Evolutionary conservation across 805 yeast species (phyloP), one percentile per base, ranked within the genome.

Genomic region (Candida vaughaniae): DNA sequence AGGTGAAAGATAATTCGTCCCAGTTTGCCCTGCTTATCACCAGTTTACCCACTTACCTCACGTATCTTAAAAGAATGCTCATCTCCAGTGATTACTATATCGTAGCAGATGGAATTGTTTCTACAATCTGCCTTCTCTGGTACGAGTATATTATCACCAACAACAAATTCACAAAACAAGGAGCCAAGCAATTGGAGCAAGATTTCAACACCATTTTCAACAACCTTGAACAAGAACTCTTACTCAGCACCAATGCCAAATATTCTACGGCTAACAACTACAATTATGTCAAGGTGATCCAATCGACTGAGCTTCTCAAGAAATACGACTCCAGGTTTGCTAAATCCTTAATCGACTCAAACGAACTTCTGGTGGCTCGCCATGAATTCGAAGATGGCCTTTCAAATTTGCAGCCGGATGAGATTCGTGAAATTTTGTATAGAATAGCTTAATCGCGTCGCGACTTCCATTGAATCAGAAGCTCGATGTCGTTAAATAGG

Each of bases 141-240:
- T 52, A 48, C 23, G 74, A 68, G 39, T 68, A 64, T 38, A 52
- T 68, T 23, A 49, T 68, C 26, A 61, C 70, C 22, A 68, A 66
- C 41, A 66, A 66, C 42, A 58, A 50, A 38, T 68, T 68, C 44
- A 56, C 51, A 38, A 49, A 43, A 16, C 16, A 16, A 2, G 73
- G 73, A 1, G 50, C 56, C 5, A 39, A 36, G n/a, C 72, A 66
- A 44, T 51, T 68, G 17, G 43, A 46, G 8, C 37, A 39, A 4
- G 73, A 68, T 43, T 46, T 65, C 22, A 50, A 50, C 6, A 60
- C 41, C 16, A 19, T 55, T 16, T 38, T 43, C 2, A 28, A 35
- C 7, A 38, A 47, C 17, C 42, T 65, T 25, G 43, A 42, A 10
- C 47, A 36, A 6, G 40, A 43, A 16, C 43, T 63, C 22, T 46